Base-by-base conservation (phyloP, 2,329 filamentous ascomycete species). In the Epichloe elymi region DNA sequence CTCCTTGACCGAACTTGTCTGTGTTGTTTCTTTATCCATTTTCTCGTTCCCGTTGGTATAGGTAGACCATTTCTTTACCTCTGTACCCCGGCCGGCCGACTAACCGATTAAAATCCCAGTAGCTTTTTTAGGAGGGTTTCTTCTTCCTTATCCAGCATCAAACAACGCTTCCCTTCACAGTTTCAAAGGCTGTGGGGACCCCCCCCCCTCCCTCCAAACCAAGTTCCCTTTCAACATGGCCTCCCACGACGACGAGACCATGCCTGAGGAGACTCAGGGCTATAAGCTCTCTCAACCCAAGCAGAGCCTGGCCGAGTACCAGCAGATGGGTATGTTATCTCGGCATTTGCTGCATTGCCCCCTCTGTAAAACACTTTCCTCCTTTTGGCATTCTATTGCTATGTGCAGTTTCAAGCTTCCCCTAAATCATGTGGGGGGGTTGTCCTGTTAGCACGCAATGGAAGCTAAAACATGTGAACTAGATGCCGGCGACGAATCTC, bases 231-330 rank as follows among this genome's bases (percentile, higher is more conserved):
- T 37, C 41, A 49, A 36, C 4, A 88, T 88, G 84, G 75, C 82
- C 59, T 78, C 81, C 61, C 74, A 79, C 64, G 74, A 83, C 58
- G 88, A 95, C 55, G 91, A 97, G 64, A 81, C 91, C 59, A 76
- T 86, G 69, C 85, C 88, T 57, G 86, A 93, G 74, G 79, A 85
- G 73, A 96, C 90, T 59, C 84, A 90, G 73, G 91, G 91, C 67
- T 97, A 96, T 84, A 96, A 94, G 82, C 86, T 96, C 66, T 90
- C 88, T 60, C 88, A 96, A 80, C 78, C 78, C 56, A 96, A 96
- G 84, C 95, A 97, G 80, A 94, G 88, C 61, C 78, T 98, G 65
- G 87, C 91, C 57, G 87, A 96, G 70, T 96, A 96, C 73, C 79
- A 91, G 65, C 78, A 95, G 69, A 85, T 98, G 72, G 93, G 89